Conservation (phyloP, 75 land plant genomes). For the Cupressus sempervirens region DNA sequence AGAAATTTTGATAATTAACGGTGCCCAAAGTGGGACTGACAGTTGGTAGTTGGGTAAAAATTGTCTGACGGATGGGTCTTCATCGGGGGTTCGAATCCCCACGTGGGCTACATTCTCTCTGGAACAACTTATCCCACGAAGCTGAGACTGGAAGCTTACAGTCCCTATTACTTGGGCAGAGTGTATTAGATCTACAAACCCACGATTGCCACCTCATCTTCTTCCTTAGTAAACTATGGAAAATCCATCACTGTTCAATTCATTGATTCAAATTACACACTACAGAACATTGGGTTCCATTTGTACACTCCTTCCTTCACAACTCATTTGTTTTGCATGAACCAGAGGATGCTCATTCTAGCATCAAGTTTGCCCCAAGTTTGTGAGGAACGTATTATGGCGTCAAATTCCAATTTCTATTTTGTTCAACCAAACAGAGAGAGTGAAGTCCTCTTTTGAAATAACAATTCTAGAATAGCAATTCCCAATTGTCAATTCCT, state of each 20-base stretch:
- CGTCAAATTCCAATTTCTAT: too few relatives aligned
- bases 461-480: too few relatives aligned
- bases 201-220: constrained; percentile 2
- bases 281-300: not conserved
- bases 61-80: constrained; percentile 46
- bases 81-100: constrained; percentile 45
- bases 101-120: constrained; percentile 22
- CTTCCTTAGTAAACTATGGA: constrained; percentile 26
- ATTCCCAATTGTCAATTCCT: too few relatives aligned
- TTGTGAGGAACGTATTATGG: constrained; percentile 4
- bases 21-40: constrained; percentile 37
- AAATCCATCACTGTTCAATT: constrained; percentile 30
- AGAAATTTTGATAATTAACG: constrained; percentile 51
- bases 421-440: too few relatives aligned
- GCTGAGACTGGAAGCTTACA: constrained; percentile 47
- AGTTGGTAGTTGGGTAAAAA: constrained; percentile 24
- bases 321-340: constrained; percentile 69
- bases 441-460: too few relatives aligned
- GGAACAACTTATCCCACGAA: constrained; percentile 34
- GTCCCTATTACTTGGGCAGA: constrained; percentile 33
- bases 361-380: not conserved
- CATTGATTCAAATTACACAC: constrained; percentile 9
- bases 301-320: constrained; percentile 44
- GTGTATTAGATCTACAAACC: constrained; percentile 25
- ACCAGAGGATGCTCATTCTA: constrained; percentile 60